phyloP scores from a whole-genome alignment of 495 filamentous ascomycete species.

The Aeminium ludgeri region DNA sequence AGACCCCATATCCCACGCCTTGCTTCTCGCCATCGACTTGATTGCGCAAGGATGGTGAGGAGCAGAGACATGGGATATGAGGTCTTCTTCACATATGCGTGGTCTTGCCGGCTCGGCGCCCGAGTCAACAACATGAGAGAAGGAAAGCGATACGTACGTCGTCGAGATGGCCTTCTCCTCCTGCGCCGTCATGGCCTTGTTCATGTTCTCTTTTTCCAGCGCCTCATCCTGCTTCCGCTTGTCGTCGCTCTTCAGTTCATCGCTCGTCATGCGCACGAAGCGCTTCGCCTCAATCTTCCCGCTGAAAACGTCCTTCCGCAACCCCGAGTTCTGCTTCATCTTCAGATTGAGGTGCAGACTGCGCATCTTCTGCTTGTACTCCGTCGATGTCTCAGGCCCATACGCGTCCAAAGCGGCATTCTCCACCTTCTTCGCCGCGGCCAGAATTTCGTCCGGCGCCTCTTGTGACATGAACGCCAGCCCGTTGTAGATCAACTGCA shows the following conservation, averaged over 20 bases:
- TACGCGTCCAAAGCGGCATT: slow-evolving; percentile 47
- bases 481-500: slow-evolving; percentile 83
- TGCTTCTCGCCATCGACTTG: background rate
- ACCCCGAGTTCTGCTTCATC: slow-evolving; percentile 63
- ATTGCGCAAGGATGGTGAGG: too few species aligned
- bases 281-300: slow-evolving; percentile 51
- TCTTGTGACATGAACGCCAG: slow-evolving; percentile 44
- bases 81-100: slow-evolving; percentile 5
- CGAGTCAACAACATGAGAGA: background rate
- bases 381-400: slow-evolving; percentile 46
- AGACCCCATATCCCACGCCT: slow-evolving; percentile 13
- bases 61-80: slow-evolving; percentile 5
- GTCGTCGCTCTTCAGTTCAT: slow-evolving; percentile 64
- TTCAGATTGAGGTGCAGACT: slow-evolving; percentile 87
- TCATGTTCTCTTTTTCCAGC: slow-evolving; percentile 80
- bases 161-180: slow-evolving; percentile 66
- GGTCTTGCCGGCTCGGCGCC: background rate
- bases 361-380: slow-evolving; percentile 74
- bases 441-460: slow-evolving; percentile 38
- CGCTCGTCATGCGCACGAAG: slow-evolving; percentile 57
- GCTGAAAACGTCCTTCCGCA: slow-evolving; percentile 56
- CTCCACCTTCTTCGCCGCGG: slow-evolving; percentile 56
- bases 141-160: slow-evolving; percentile 26
- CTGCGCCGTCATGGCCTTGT: slow-evolving; percentile 81
- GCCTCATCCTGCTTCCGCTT: slow-evolving; percentile 47